Evolutionary conservation across 192 early-diverging fungal genomes (phyloP).

Genomic region (Backusella morwellensis): DNA sequence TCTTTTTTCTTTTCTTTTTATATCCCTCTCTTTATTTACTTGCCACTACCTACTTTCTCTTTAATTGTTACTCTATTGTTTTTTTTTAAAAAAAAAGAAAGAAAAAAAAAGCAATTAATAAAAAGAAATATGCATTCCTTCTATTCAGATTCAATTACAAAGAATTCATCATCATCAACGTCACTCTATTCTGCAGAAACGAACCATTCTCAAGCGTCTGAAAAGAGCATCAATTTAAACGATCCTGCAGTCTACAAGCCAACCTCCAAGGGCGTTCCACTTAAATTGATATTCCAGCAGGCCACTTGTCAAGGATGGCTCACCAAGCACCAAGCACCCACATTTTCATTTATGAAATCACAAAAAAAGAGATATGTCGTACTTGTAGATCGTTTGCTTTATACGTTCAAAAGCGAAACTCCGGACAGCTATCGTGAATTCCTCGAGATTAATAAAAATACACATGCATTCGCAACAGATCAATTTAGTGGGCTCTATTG

Average conservation of each 20-base stretch:
- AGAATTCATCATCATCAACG: neutral
- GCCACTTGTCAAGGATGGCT: constrained; percentile 19
- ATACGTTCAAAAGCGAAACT: constrained; percentile 22
- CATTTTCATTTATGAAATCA: constrained; percentile 20
- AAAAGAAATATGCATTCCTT: neutral
- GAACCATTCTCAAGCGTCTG: neutral
- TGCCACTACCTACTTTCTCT: neutral
- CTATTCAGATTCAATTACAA: neutral
- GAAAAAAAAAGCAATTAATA: neutral
- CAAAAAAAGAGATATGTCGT: constrained; percentile 24
- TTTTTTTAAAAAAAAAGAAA: too few species aligned
- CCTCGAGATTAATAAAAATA: constrained; percentile 14
- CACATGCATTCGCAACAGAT: constrained; percentile 27
- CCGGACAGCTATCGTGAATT: constrained; percentile 19
- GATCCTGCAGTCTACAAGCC: neutral
- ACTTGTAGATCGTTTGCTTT: constrained; percentile 17
- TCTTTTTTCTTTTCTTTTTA: neutral
- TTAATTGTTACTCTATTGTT: neutral
- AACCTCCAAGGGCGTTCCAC: neutral
- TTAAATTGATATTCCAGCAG: constrained; percentile 6
- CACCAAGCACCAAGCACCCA: constrained; percentile 21
- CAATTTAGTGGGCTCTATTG: constrained; percentile 21
- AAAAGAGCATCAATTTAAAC: constrained; percentile 6
- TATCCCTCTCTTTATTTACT: neutral
- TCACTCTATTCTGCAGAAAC: neutral